phyloP scores from a whole-genome alignment of 805 yeast genomes.

The Wickerhamiella vanderwaltii region DNA sequence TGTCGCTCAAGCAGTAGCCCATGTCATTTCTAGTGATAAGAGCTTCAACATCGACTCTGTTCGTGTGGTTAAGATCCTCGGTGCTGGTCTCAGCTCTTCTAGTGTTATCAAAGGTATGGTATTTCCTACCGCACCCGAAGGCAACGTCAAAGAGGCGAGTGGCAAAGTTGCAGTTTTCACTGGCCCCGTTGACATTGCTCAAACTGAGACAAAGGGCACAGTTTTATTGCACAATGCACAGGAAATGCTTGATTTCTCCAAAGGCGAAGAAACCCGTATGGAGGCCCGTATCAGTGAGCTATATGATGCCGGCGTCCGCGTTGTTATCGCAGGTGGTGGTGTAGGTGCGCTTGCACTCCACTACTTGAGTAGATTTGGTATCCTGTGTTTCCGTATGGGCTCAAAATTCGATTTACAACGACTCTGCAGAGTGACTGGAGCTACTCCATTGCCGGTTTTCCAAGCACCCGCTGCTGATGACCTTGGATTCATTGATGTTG shows the following conservation, averaged over 20 bases:
- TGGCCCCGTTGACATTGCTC: conserved; percentile 86
- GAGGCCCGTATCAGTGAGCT: conserved; percentile 77
- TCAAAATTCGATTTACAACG: conserved; percentile 91
- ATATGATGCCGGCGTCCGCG: conserved; percentile 66
- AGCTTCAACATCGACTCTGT: conserved; percentile 82
- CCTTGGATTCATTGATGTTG: conserved; percentile 74
- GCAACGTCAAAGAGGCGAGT: conserved; percentile 46
- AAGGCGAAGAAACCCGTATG: conserved; percentile 91
- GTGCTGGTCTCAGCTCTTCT: conserved; percentile 61
- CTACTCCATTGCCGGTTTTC: conserved; percentile 84
- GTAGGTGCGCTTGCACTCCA: conserved; percentile 90
- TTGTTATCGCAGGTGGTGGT: conserved; percentile 88
- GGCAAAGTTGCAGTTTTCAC: conserved; percentile 80
- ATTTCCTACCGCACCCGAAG: conserved; percentile 95
- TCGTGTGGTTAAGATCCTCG: conserved; percentile 95
- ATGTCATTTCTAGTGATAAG: conserved; percentile 61
- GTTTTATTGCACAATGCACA: conserved; percentile 90
- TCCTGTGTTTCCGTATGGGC: conserved; percentile 78
- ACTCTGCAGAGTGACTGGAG: conserved; percentile 91
- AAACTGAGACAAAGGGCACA: conserved; percentile 98
- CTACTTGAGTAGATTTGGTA: conserved; percentile 75
- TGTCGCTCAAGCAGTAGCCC: conserved; percentile 73
- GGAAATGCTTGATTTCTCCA: conserved; percentile 91
- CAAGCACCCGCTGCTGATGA: conserved; percentile 96
- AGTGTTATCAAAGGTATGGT: conserved; percentile 94